Evolutionary conservation across 352 stramenopile species (phyloP), one percentile per base, ranked within the genome.

Genomic region (Globisporangium parvum): DNA sequence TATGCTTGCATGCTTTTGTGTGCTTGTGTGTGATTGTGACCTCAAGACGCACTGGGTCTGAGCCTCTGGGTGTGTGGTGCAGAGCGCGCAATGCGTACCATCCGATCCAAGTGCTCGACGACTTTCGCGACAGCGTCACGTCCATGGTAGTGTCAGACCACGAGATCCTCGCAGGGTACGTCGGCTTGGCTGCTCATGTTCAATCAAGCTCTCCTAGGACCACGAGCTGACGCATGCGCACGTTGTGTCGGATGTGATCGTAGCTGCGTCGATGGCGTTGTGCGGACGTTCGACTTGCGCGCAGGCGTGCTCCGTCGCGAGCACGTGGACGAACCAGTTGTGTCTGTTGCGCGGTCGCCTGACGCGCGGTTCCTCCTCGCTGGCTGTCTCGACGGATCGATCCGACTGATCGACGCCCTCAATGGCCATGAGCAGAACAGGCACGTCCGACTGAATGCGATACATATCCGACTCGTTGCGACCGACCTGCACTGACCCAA

Each of bases 71-170:
- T 55, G 46, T 12, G 6, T 11, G 18, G 1, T 11, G 23, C 39
- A 88, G 83, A 62, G 80, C 81, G 62, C 76, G 81, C 2, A 92
- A 91, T 48, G 61, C 81, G 1, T 91, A 79, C 56, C 61, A 58
- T 15, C 86, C 87, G 21, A 95, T 96, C 52, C 87, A 96, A 68
- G 66, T 88, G 28, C 60, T 96, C 26, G 81, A 94, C 52, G 79
- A 93, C 49, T 95, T 93, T 53, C 91, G 81, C 47, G 87, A 96
- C 67, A 96, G 87, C 57, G 85, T 95, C 57, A 96, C 87, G 15
- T 87, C 74, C 28, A 75, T 96, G 24, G 66, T 86, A 4, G 65
- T 95, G 15, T 80, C 79, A 0, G 74, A 78, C 39, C 71, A 93
- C 45, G 81, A 93, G 53, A 80, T 96, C 55, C 80, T 95, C 51